Evolutionary conservation across 2,329 filamentous ascomycete species (phyloP).

Genomic region (Metarhizium robertsii): DNA sequence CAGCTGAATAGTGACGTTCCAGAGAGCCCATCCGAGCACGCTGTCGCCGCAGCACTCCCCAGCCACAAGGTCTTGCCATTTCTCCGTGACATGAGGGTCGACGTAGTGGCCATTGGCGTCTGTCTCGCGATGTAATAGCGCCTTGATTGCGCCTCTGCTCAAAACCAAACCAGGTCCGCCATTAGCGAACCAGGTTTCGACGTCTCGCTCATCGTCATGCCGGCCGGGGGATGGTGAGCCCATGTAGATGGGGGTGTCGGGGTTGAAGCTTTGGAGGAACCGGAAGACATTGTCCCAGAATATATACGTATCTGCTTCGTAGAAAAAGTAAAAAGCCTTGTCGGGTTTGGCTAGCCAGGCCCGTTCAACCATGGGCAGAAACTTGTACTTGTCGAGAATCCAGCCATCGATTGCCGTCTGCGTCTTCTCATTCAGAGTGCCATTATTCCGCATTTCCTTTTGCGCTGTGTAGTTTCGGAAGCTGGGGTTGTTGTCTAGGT

Average conservation of each 20-base stretch:
- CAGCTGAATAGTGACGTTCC: conserved; percentile 34
- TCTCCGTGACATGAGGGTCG: conserved; percentile 32
- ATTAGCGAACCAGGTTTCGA: conserved; percentile 40
- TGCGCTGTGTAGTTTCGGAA: conserved; percentile 33
- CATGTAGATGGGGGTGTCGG: conserved; percentile 42
- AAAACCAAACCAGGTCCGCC: conserved; percentile 50
- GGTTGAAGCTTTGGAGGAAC: conserved; percentile 34
- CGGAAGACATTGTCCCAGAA: conserved; percentile 34
- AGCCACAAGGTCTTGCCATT: conserved; percentile 36
- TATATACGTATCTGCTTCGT: conserved; percentile 45
- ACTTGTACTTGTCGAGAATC: conserved; percentile 49
- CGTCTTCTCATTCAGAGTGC: conserved; percentile 21
- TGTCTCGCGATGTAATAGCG: conserved; percentile 28
- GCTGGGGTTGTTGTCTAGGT: conserved; percentile 21
- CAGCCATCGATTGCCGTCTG: conserved; percentile 32
- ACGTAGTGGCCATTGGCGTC: conserved; percentile 25
- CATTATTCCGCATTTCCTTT: conserved; percentile 22
- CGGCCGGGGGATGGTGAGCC: conserved; percentile 38
- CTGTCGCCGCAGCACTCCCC: conserved; percentile 43
- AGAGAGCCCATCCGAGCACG: conserved; percentile 36
- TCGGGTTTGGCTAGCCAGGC: conserved; percentile 36
- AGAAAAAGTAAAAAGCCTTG: conserved; percentile 47
- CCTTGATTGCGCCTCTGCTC: conserved; percentile 39
- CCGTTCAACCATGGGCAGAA: conserved; percentile 43
- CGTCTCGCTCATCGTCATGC: conserved; percentile 18